Base-by-base conservation (phyloP, 169 alveolate genomes). In the Cryptosporidium baileyi region DNA sequence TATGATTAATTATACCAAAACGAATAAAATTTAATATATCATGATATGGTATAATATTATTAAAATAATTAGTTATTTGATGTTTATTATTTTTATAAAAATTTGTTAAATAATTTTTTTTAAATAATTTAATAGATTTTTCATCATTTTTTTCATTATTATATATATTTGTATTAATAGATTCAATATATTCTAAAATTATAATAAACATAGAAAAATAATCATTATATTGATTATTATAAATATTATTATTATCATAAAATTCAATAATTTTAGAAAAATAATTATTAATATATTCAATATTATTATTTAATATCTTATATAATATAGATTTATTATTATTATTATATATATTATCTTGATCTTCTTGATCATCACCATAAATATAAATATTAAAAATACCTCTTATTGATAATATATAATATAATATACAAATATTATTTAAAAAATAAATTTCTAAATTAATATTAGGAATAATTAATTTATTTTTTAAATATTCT, bases 101-200 rank as follows among this genome's bases (percentile, higher is more conserved):
- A n/a, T 47, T 51, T 45, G 81, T 65, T 15, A 49, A 45, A 38
- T 44, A 45, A 2, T 28, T 51, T 44, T 51, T 32, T 32, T 51
- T 51, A 30, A 65, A 65, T 36, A 47, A 28, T 2, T 65, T 65
- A 30, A 38, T 41, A 51, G 43, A 41, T 51, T 65, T 65, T 65
- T 47, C 45, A 22, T 28, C 51, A 32, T 65, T 65, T 19, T 17
- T 65, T 6, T 65, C 81, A 7, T 61, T 26, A 36, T 45, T 13
- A 1, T 17, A 6, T 3, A 47, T n/a, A 30, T 65, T 65, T 36
- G 61, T 45, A 28, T 65, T 62, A 26, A 51, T 44, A n/a, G 61
- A 44, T 7, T 41, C 81, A 44, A 65, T 65, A 28, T 65, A 65
- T 13, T 65, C 81, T 30, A 65, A 45, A 45, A 47, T 65, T 47